Evolutionary conservation across 164 flowering plant species (phyloP), one percentile per base, ranked within the genome.

Genomic region (Magnolia officinalis): DNA sequence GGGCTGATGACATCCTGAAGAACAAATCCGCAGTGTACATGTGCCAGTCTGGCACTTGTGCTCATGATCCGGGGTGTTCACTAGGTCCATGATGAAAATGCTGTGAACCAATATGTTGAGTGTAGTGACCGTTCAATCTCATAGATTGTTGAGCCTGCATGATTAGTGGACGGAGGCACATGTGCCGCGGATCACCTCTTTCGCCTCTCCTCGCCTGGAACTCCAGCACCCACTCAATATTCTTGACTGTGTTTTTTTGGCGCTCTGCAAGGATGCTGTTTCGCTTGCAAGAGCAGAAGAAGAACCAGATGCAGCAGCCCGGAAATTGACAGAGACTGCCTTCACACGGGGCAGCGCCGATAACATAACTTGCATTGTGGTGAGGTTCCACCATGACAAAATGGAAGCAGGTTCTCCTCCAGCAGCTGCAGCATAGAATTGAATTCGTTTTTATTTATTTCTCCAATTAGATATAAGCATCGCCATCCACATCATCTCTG

Each of bases 331-430:
- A 0, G 99, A 92, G 74, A 86, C 95, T 20, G 98, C 99, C 9
- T 96, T 89, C 74, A 84, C 85, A 7, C 92, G 97, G 7, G 99
- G 99, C 20, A 96, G 99, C 80, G 92, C 97, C 0, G 99, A 96
- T 81, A 96, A 96, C 80, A 96, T 96, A 72, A 96, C 99, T 23
- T 96, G 97, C 89, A 90, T 96, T 67, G 98, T 96, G 71, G 99
- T 96, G 79, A 89, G 80, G 80, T 90, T 94, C 80, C 87, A 89
- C 80, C 98, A 88, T 29, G 84, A 87, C 0, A 80, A 23, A 24
- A 50, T 45, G 61, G 74, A 70, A 11, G 26, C 29, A 69, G 63
- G 71, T 50, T 20, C 10, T 18, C 63, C 64, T 1, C 18, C 59
- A 6, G 51, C 71, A 4, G 71, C n/a, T 2, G 26, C 9, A 24